These are phyloP conservation scores for Ceratocystiopsis brevicomis DNA, from an alignment of 2,329 filamentous ascomycete species.

Conservation along the genomic window DNA sequence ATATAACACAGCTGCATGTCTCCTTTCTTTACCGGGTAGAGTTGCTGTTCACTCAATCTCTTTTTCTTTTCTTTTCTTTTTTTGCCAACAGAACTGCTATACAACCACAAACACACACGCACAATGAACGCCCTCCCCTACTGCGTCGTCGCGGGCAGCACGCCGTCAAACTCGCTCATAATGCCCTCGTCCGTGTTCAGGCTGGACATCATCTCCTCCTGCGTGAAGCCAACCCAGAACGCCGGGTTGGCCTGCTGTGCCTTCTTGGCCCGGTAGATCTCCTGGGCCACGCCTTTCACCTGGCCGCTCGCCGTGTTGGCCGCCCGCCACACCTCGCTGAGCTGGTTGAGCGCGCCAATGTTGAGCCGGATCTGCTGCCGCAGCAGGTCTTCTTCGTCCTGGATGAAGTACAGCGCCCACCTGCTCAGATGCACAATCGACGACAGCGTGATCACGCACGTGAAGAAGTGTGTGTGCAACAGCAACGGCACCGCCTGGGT, in stretches of 20 bases:
- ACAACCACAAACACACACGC: not conserved
- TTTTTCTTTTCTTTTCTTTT: too few species aligned
- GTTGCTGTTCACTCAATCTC: too few species aligned
- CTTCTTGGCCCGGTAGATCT: conserved; percentile 46
- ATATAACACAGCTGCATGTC: too few species aligned
- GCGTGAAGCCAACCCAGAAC: conserved; percentile 35
- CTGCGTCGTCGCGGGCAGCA: conserved; percentile 13
- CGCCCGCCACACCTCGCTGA: conserved; percentile 54
- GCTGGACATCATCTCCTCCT: conserved; percentile 34
- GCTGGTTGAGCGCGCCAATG: conserved; percentile 52
- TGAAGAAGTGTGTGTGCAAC: conserved; percentile 68
- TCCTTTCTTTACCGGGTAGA: too few species aligned
- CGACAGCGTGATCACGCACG: conserved; percentile 58
- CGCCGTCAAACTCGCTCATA: conserved; percentile 35
- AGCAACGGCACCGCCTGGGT: conserved; percentile 53
- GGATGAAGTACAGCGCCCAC: conserved; percentile 47
- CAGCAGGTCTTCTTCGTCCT: conserved; percentile 46
- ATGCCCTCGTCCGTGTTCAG: conserved; percentile 39
- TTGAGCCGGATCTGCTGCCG: conserved; percentile 63
- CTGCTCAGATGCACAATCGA: conserved; percentile 68
- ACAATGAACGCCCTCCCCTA: not conserved
- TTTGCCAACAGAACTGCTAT: not conserved
- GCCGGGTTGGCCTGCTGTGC: conserved; percentile 31
- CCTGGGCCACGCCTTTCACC: conserved; percentile 60
- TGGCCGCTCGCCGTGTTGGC: conserved; percentile 51